These are phyloP conservation scores for Wickerhamomyces sp. DNA, from an alignment of 1,139 yeast genomes.

Conservation along the genomic window DNA sequence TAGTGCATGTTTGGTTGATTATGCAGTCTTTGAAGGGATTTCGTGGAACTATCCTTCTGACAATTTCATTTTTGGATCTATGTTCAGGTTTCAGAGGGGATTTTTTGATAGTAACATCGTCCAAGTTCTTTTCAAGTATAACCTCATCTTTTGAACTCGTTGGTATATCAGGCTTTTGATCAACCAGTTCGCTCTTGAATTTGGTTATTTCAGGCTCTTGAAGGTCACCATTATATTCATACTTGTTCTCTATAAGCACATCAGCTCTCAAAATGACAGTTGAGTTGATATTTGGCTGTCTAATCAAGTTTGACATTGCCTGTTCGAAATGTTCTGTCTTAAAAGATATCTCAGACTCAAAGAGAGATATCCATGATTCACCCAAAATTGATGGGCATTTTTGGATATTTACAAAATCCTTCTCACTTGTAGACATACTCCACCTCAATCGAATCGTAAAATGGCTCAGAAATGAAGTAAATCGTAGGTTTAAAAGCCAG, in stretches of 20 bases:
- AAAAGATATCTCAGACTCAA: slow-evolving; percentile 31
- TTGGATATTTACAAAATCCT: slow-evolving; percentile 8
- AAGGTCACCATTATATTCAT: slow-evolving; percentile 27
- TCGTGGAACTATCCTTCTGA: slow-evolving; percentile 81
- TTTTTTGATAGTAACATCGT: slow-evolving; percentile 49
- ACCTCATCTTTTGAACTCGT: slow-evolving; percentile 26
- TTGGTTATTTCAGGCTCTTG: slow-evolving; percentile 25
- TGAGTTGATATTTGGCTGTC: slow-evolving; percentile 88
- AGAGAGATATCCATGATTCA: slow-evolving; percentile 58
- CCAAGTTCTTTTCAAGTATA: slow-evolving; percentile 41
- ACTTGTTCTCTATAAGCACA: slow-evolving; percentile 54
- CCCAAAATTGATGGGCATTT: slow-evolving; percentile 41
- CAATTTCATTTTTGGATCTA: slow-evolving; percentile 47
- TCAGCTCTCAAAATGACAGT: slow-evolving; percentile 90
- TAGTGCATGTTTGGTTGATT: slow-evolving; percentile 78
- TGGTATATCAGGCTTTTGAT: slow-evolving; percentile 28
- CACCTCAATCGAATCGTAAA: background rate
- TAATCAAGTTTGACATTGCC: slow-evolving; percentile 78
- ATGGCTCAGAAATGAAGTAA: background rate
- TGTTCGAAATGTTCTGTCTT: slow-evolving; percentile 52
- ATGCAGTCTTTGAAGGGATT: slow-evolving; percentile 83
- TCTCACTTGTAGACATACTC: background rate
- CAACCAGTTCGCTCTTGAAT: slow-evolving; percentile 32
- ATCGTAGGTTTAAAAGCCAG: background rate
- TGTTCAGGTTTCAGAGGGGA: slow-evolving; percentile 39